A percentile compares a stretch with the other conserved stretches of the same genome.
Evolutionary conservation across 1,284 basidiomycete genomes (phyloP).

Genomic region (Rhodofomes roseus): DNA sequence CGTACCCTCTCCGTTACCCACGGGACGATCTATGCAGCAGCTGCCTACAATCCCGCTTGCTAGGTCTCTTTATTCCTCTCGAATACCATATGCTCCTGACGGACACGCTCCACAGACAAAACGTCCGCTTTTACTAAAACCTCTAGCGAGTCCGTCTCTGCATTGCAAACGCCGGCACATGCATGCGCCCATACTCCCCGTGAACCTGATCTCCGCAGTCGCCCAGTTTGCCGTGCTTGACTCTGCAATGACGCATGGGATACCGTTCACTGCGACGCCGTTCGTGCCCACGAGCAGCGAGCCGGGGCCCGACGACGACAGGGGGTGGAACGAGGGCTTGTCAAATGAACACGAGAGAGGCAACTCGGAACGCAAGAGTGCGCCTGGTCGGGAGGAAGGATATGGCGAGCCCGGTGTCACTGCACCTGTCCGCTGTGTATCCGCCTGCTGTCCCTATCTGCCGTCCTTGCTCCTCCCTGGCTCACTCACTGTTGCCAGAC

Average conservation of each 20-base stretch:
- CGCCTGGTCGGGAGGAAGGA: constrained; percentile 42
- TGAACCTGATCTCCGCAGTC: neutral
- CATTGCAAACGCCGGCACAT: constrained; percentile 4
- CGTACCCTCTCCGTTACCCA: constrained; percentile 4
- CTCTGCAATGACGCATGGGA: constrained; percentile 36
- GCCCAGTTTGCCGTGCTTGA: constrained; percentile 3
- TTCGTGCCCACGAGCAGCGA: constrained; percentile 72
- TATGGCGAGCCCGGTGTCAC: constrained; percentile 51
- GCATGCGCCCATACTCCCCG: constrained; percentile 25
- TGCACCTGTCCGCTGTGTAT: too few species aligned
- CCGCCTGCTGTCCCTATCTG: too few species aligned
- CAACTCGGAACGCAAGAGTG: constrained; percentile 33
- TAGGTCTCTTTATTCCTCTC: constrained; percentile 38
- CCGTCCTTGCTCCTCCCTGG: too few species aligned
- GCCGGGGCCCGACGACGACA: constrained; percentile 65
- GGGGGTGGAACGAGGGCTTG: constrained; percentile 33
- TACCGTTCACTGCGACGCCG: constrained; percentile 55
- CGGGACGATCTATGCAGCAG: neutral
- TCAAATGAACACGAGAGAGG: constrained; percentile 26
- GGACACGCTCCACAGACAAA: constrained; percentile 23
- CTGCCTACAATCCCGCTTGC: constrained; percentile 30
- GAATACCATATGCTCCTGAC: constrained; percentile 38
- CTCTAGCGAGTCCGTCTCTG: constrained; percentile 6
- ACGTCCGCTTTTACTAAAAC: neutral
- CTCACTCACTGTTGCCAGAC: too few species aligned